Percentiles rank a stretch among this genome's conserved stretches.
Conservation (phyloP, 1,284 basidiomycete genomes). For the Wolfiporia cocos region DNA sequence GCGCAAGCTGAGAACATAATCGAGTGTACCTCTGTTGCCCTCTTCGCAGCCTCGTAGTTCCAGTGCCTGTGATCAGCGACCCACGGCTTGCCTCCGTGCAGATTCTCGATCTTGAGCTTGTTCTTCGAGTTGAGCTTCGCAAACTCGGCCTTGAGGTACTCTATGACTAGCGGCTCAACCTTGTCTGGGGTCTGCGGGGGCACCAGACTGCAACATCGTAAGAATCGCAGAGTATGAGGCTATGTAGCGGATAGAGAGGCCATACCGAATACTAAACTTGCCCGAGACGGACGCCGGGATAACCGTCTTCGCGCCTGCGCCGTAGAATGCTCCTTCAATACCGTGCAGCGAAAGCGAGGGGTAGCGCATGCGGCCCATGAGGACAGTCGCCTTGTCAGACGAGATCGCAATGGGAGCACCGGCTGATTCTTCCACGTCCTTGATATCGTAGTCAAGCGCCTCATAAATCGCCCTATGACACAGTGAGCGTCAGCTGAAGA, state of each 20-base stretch:
- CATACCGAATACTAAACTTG: conserved; percentile 89
- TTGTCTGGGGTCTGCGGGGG: conserved; percentile 84
- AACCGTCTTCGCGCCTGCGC: conserved; percentile 88
- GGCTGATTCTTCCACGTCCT: conserved; percentile 78
- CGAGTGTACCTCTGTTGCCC: conserved; percentile 62
- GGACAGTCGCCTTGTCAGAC: conserved; percentile 75
- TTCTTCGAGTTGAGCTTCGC: conserved; percentile 83
- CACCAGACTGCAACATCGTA: conserved; percentile 48
- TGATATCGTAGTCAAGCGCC: conserved; percentile 66
- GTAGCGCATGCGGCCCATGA: conserved; percentile 89
- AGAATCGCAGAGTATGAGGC: no score
- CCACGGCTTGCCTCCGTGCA: conserved; percentile 91
- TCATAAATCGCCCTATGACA: conserved; percentile 55
- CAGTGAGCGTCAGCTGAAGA: conserved; percentile 1
- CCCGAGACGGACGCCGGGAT: conserved; percentile 89
- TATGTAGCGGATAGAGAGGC: conserved; percentile 10
- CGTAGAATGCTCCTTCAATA: conserved; percentile 95
- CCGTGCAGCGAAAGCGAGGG: conserved; percentile 93
- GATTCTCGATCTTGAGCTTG: conserved; percentile 58
- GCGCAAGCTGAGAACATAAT: not conserved
- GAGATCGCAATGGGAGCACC: conserved; percentile 78
- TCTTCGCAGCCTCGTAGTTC: conserved; percentile 91
- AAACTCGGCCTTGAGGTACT: conserved; percentile 77
- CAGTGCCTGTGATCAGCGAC: conserved; percentile 81
- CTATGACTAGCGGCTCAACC: conserved; percentile 66